A percentile compares a stretch with the other conserved stretches of the same genome.
Evolutionary conservation across 163 green algal species (phyloP).

Genomic region (Trebouxiophyceae sp.): DNA sequence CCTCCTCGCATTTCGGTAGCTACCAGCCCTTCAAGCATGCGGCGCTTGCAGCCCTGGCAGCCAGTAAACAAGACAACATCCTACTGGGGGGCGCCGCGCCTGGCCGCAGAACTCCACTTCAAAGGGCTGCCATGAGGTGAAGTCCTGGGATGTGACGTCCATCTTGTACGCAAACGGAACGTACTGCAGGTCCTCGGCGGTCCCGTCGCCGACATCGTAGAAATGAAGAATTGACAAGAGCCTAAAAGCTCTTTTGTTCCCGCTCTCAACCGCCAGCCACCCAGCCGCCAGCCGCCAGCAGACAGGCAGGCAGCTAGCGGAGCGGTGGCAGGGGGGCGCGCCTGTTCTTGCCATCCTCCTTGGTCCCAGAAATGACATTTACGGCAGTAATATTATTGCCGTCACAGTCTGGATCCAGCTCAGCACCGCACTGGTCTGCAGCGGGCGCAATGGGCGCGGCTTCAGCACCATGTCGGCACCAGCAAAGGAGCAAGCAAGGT

Average conservation of each 20-base stretch:
- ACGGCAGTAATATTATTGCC: slow-evolving; percentile 4
- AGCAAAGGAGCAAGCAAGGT: neutral
- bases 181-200: slow-evolving; percentile 18
- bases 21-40: too few relatives aligned
- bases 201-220: neutral
- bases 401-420: slow-evolving; percentile 2
- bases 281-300: neutral
- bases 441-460: neutral
- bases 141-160: slow-evolving; percentile 13
- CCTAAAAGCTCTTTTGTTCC: neutral
- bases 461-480: neutral
- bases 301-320: neutral
- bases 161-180: slow-evolving; percentile 31
- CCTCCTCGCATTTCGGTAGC: too few relatives aligned
- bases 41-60: too few relatives aligned
- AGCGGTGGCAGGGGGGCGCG: neutral
- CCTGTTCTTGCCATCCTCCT: slow-evolving; percentile 12
- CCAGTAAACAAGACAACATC: too few relatives aligned
- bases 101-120: slow-evolving; percentile 39
- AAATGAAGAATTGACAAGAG: neutral
- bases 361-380: neutral
- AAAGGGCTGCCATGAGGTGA: slow-evolving; percentile 14
- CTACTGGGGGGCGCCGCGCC: too few relatives aligned
- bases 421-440: slow-evolving; percentile 2
- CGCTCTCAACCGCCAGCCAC: neutral